phyloP scores from a whole-genome alignment of 2,329 filamentous ascomycete species.

The Colletotrichum destructivum region DNA sequence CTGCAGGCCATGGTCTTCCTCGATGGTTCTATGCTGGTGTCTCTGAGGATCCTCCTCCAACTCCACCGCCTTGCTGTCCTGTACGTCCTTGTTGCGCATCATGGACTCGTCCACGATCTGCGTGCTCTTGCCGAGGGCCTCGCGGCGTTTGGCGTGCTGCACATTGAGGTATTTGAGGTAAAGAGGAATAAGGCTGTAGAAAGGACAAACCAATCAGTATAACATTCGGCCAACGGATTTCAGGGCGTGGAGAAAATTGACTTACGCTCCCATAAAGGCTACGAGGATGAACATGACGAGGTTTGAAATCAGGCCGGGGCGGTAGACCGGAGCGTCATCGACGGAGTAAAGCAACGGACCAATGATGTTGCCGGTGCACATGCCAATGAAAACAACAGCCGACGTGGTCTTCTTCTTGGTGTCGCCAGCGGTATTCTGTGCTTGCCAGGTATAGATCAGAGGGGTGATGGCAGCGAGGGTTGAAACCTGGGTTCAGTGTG shows the following conservation, averaged over 20 bases:
- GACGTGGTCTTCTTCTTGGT: slow-evolving; percentile 79
- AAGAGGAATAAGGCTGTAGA: slow-evolving; percentile 49
- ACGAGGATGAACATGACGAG: slow-evolving; percentile 73
- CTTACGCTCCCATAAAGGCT: slow-evolving; percentile 59
- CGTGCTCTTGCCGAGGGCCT: slow-evolving; percentile 68
- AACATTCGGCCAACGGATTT: accelerated
- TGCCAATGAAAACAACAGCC: slow-evolving; percentile 75
- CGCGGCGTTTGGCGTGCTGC: slow-evolving; percentile 67
- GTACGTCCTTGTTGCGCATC: slow-evolving; percentile 35
- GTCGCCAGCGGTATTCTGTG: slow-evolving; percentile 77
- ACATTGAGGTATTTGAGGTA: slow-evolving; percentile 70
- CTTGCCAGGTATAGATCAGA: slow-evolving; percentile 73
- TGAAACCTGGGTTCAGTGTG: slow-evolving; percentile 17
- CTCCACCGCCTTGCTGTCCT: slow-evolving; percentile 45
- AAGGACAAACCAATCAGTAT: neutral
- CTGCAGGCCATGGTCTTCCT: slow-evolving; percentile 59
- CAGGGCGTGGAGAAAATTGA: accelerated
- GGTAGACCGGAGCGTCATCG: slow-evolving; percentile 69
- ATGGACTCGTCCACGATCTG: slow-evolving; percentile 37
- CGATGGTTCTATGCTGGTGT: slow-evolving; percentile 44
- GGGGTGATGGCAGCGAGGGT: slow-evolving; percentile 59
- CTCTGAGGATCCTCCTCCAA: slow-evolving; percentile 42
- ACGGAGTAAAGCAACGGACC: slow-evolving; percentile 77
- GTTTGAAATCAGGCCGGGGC: slow-evolving; percentile 71
- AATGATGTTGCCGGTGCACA: slow-evolving; percentile 76